Conservation (phyloP, 768 basidiomycete species). For the Termitomyces sp. region DNA sequence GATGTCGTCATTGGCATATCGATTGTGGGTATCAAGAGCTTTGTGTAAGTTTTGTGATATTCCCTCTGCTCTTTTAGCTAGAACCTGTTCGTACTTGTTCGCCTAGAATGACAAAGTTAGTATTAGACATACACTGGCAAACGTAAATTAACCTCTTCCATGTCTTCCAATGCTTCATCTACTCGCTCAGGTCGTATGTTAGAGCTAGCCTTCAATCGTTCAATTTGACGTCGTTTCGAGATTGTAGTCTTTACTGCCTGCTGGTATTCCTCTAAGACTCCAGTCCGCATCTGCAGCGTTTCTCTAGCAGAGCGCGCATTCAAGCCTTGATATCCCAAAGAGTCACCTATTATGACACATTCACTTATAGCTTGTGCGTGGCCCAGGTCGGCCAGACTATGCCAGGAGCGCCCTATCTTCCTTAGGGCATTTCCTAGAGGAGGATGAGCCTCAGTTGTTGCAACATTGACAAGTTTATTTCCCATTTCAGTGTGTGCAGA, state of each 20-base stretch:
- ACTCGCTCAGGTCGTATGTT: slow-evolving; percentile 84
- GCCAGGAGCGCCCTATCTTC: slow-evolving; percentile 84
- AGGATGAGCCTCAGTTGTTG: slow-evolving; percentile 83
- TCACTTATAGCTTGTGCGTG: slow-evolving; percentile 91
- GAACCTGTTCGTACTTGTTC: slow-evolving; percentile 80
- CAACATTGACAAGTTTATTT: slow-evolving; percentile 86
- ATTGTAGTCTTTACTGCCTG: slow-evolving; percentile 90
- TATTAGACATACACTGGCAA: background rate
- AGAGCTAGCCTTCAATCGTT: slow-evolving; percentile 78
- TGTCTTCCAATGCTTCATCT: slow-evolving; percentile 87
- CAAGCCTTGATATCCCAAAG: slow-evolving; percentile 91
- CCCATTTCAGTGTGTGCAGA: slow-evolving; percentile 83
- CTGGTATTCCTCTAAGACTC: slow-evolving; percentile 92
- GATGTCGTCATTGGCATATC: slow-evolving; percentile 86
- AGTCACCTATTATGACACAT: slow-evolving; percentile 94
- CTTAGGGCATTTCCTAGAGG: slow-evolving; percentile 79
- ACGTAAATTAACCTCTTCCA: slow-evolving; percentile 68
- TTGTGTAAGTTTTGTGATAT: slow-evolving; percentile 93
- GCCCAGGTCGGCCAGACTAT: slow-evolving; percentile 83
- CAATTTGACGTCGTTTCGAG: slow-evolving; percentile 88
- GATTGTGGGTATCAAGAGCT: slow-evolving; percentile 80
- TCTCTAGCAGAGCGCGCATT: slow-evolving; percentile 98
- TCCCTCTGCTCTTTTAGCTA: slow-evolving; percentile 82
- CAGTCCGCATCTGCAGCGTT: slow-evolving; percentile 83
- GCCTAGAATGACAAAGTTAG: slow-evolving; percentile 48